Evolutionary conservation across 805 yeast genomes (phyloP).

Genomic region (Saccharomycopsis capsularis): DNA sequence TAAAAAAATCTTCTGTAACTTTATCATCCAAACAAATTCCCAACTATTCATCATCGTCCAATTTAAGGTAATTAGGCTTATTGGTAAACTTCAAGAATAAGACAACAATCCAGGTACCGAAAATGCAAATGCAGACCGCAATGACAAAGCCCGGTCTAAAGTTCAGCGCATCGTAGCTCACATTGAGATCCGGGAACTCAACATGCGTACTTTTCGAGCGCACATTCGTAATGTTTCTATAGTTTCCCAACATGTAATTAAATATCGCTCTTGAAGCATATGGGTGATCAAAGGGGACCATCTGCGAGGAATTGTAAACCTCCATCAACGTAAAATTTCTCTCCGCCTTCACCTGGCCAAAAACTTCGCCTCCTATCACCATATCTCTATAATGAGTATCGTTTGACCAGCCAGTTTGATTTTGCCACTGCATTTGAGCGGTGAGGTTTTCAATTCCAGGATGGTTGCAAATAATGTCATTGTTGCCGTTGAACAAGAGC

Average conservation of each 20-base stretch:
- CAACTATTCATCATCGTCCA: neutral
- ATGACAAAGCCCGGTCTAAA: neutral
- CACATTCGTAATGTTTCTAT: neutral
- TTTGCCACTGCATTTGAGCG: slow-evolving; percentile 54
- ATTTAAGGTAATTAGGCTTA: neutral
- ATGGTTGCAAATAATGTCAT: slow-evolving; percentile 83
- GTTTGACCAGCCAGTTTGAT: slow-evolving; percentile 29
- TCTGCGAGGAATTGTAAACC: slow-evolving; percentile 61
- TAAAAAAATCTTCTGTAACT: too few relatives aligned
- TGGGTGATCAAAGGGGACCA: slow-evolving; percentile 72
- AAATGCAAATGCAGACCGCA: neutral
- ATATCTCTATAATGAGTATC: slow-evolving; percentile 38
- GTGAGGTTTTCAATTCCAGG: slow-evolving; percentile 66
- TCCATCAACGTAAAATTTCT: slow-evolving; percentile 59
- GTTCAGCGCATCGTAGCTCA: neutral
- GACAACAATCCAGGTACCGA: neutral
- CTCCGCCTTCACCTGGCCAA: slow-evolving; percentile 40
- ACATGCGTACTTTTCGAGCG: neutral
- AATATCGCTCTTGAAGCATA: slow-evolving; percentile 51
- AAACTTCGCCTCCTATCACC: slow-evolving; percentile 23
- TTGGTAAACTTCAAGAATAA: neutral
- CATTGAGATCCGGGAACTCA: neutral
- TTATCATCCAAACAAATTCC: neutral
- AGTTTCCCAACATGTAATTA: slow-evolving; percentile 33
- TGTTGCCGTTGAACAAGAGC: slow-evolving; percentile 76